Base-by-base conservation (phyloP, 148 eudicot genomes). In the Gaultheria prostrata region DNA sequence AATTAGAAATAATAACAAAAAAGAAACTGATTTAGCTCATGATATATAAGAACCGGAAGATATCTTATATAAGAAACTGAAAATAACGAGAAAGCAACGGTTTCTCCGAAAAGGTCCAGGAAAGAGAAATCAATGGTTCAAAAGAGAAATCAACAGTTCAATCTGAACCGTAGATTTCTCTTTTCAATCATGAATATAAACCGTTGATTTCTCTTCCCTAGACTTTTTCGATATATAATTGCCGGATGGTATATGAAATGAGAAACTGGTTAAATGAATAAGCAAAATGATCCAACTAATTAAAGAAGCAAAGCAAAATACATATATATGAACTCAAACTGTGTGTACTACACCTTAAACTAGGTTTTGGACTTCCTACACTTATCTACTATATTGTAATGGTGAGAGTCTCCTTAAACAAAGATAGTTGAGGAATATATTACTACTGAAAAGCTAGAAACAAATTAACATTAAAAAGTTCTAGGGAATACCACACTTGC, bases 401-500 rank as follows among this genome's bases (percentile, higher is more conserved):
- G 26, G 9, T 6, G 49, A 39, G 26, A 20, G 49, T 35, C 46
- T 73, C 28, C 26, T 43, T 73, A 43, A 73, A 20, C 77, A 17
- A 21, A 73, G 54, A 35, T 59, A 45, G 18, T 67, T 28, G 18
- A 67, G 35, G 72, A 30, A 30, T 67, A 67, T 67, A 3, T 35
- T 30, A 59, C 6, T 20, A 26, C 24, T n/a, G 13, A 65, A 65
- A 65, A 28, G 33, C 71, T 11, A 63, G 30, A 63, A 57, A 57
- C 2, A 20, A 57, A 61, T 17, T 21, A 18, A 65, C 32, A 10
- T 12, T 26, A 28, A 48, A 48, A 57, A 33, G 50, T 35, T 77
- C 15, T 33, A 18, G 35, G 71, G 54, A 85, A 81, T 75, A 48
- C 76, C 81, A 70, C 20, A 65, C 76, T 49, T 81, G 53, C 87